Base-by-base conservation (phyloP, 2,329 filamentous ascomycete genomes). In the Lasiodiplodia hormozganensis region DNA sequence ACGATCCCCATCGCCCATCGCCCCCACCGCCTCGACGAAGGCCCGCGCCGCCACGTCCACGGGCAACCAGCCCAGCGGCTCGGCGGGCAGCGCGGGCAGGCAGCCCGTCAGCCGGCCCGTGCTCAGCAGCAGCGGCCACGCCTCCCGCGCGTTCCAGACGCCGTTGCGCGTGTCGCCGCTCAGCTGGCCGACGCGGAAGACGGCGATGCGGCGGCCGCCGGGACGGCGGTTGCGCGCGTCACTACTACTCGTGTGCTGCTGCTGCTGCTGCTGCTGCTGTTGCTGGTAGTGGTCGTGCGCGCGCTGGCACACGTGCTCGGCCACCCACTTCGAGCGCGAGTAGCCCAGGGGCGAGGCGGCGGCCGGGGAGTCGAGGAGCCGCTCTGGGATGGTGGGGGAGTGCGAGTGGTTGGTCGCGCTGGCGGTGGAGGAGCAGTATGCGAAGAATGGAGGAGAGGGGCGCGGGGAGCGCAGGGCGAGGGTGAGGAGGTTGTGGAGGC, bases 241-340 rank as follows among this genome's bases (percentile, higher is more conserved):
- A 10, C 28, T 28, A 28, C 5, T 43, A 18, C 16, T 47, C 6
- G 16, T 8, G 18, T 7, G 43, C 18, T 21, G 18, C 43, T 47
- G 40, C 1, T n/a, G 40, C 6, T n/a, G 40, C 6, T 47, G 40
- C 16, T 7, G 43, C 18, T 21, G 18, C 16, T 7, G 43, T 6
- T 21, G 18, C 6, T 47, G 40, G 0, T 72, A 73, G 31, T 69
- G 31, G 28, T 75, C 67, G 56, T 76, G 74, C 18, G 83, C 83
- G 6, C 77, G 72, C 0, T 79, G 72, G 70, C 85, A 88, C 11
- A 88, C 83, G 21, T 79, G 76, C 76, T 88, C 85, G 0, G 84
- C 85, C 2, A 86, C 83, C 84, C 85, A 86, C 74, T 87, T 85
- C 0, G 85, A 88, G 34, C 81, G 81, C 1, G 85, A 83, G 71